Base-by-base conservation (phyloP, 2,329 filamentous ascomycete genomes). In the Curvularia eragrostidis region DNA sequence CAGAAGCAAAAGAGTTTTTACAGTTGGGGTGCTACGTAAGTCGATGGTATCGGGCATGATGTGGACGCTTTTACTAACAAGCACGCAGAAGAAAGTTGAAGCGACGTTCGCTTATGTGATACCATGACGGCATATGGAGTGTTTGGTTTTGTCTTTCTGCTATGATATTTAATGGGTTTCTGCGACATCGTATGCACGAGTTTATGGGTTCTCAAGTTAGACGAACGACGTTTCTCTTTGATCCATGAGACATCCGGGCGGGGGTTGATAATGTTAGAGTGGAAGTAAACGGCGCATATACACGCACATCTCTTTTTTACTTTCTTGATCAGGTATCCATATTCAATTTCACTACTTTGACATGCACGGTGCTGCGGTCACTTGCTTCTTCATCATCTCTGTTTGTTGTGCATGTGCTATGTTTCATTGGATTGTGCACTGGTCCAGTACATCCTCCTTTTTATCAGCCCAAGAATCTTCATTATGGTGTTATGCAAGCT, bases 1-100 rank as follows among this genome's bases (percentile, higher is more conserved):
- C 19, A 3, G 6, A 64, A 53, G 44, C 58, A 63, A 34, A 63
- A 62, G 56, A 68, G 64, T 19, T 46, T 49, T 9, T 41, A 46
- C 52, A 62, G 56, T 41, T 71, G 69, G 68, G 58, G 59, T 52
- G 59, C 62, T 57, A 64, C 65, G 68, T 69, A 59, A 66, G 68
- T 68, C n/a, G 15, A 4, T 2, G 0, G 12, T 21, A 3, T 9
- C 8, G 12, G 1, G 28, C 19, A 18, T n/a, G 8, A 34, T 43
- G 8, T 3, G 2, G 28, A 12, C 2, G 0, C 12, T 26, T 9
- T 44, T 49, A 8, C 61, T 63, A 44, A 63, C 47, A 18, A 5
- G 2, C 8, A 9, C 6, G 1, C n/a, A 65, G 62, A 13, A 63
- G 59, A 23, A 65, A 65, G 15, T 30, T 65, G 10, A 65, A 65